Percentiles rank a stretch among this genome's conserved stretches.
These are phyloP conservation scores for Wickerhamiella dianesei DNA, from an alignment of 805 yeast species.

Conservation along the genomic window DNA sequence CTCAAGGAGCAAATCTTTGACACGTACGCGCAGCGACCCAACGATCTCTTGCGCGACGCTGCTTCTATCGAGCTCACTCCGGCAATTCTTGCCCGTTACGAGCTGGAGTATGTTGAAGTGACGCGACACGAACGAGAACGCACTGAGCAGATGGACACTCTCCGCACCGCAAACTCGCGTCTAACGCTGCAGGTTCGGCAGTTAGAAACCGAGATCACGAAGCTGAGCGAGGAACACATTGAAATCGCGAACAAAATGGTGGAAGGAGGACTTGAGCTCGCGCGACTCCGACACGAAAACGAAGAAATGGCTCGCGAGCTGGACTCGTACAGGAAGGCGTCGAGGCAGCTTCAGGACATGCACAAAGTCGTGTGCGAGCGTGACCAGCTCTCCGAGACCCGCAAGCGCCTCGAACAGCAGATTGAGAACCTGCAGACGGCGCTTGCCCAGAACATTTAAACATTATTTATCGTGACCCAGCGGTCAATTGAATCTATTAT, in stretches of 20 bases:
- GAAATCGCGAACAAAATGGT: conserved; percentile 81
- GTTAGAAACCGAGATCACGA: conserved; percentile 54
- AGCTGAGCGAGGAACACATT: conserved; percentile 69
- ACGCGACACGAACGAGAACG: conserved; percentile 52
- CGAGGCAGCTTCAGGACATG: conserved; percentile 2
- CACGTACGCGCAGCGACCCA: conserved; percentile 47
- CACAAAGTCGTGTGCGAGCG: conserved; percentile 11
- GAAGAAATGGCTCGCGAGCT: conserved; percentile 39
- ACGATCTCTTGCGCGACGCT: conserved; percentile 66
- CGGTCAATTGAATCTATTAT: no score
- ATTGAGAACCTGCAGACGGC: conserved; percentile 19
- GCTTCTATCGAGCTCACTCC: conserved; percentile 64
- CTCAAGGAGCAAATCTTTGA: conserved; percentile 71
- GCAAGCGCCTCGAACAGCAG: conserved; percentile 16
- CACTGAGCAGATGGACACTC: conserved; percentile 43
- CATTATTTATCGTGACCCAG: neutral
- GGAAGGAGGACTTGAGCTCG: conserved; percentile 58
- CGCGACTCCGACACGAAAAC: conserved; percentile 64
- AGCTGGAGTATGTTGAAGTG: conserved; percentile 62
- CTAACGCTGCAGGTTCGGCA: conserved; percentile 59
- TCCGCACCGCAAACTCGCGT: conserved; percentile 54
- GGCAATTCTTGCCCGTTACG: conserved; percentile 53
- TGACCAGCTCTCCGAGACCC: conserved; percentile 12
- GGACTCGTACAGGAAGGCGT: conserved; percentile 25
- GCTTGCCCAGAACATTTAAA: conserved; percentile 7